These are phyloP conservation scores for Neonectria magnoliae DNA, from an alignment of 2,329 filamentous ascomycete species.

Conservation along the genomic window DNA sequence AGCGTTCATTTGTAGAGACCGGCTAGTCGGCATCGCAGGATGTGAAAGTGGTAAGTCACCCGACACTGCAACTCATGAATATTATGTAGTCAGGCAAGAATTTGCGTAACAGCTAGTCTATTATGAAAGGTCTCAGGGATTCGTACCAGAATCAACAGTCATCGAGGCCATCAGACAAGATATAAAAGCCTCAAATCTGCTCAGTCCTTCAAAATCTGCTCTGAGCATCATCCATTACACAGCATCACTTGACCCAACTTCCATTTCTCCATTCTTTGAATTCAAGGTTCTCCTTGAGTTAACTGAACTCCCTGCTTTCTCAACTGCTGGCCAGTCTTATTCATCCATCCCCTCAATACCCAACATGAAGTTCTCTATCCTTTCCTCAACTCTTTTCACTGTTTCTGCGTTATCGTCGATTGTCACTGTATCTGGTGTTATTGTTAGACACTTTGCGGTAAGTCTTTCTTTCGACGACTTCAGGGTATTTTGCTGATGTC, in stretches of 20 bases:
- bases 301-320: not conserved
- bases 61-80: not conserved
- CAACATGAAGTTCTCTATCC: conserved; percentile 7
- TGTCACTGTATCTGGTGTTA: not conserved
- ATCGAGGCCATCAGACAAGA: not conserved
- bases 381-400: not conserved
- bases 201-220: not conserved
- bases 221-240: not conserved
- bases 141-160: not conserved
- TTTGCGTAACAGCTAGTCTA: not conserved
- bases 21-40: conserved; percentile 11
- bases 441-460: conserved; percentile 5
- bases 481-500: not conserved
- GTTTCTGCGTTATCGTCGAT: not conserved
- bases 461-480: not conserved
- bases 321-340: conserved; percentile 20
- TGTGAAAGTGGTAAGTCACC: not conserved
- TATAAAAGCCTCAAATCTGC: conserved; percentile 21
- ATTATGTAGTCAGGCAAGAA: not conserved
- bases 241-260: not conserved
- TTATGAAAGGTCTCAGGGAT: not conserved
- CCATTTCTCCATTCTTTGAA: not conserved
- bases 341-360: not conserved
- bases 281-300: not conserved
- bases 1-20: not conserved